phyloP scores from a whole-genome alignment of 2,329 filamentous ascomycete species.

The Nigrospora oryzae region DNA sequence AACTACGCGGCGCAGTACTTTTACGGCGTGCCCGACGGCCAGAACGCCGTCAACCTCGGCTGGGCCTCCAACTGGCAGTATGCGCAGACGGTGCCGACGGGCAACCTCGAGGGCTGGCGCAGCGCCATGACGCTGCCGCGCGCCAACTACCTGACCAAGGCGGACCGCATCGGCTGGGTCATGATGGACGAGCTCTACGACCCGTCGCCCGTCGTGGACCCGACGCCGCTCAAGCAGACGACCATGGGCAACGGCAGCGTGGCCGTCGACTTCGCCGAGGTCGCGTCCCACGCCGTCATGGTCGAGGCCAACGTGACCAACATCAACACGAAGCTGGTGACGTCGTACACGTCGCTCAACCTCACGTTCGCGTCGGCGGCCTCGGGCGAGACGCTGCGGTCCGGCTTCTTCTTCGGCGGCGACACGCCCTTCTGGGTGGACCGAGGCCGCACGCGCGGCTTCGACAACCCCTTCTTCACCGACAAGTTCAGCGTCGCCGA shows the following conservation, averaged over 20 bases:
- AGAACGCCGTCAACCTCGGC: slow-evolving; percentile 36
- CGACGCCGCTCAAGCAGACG: slow-evolving; percentile 29
- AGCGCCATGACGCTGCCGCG: slow-evolving; percentile 44
- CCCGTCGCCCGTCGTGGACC: slow-evolving; percentile 34
- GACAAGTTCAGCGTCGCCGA: slow-evolving; percentile 35
- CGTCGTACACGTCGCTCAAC: slow-evolving; percentile 28
- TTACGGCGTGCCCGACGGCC: slow-evolving; percentile 28
- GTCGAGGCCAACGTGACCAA: slow-evolving; percentile 40
- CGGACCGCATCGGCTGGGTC: slow-evolving; percentile 40
- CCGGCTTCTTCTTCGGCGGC: slow-evolving; percentile 39
- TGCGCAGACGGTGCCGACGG: slow-evolving; percentile 43
- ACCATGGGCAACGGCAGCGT: slow-evolving; percentile 38
- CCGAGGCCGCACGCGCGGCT: slow-evolving; percentile 37
- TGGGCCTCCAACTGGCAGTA: slow-evolving; percentile 58
- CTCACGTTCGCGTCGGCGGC: slow-evolving; percentile 42
- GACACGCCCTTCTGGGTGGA: slow-evolving; percentile 42
- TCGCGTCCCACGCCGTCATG: slow-evolving; percentile 42
- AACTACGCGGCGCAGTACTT: slow-evolving; percentile 52
- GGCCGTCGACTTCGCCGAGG: slow-evolving; percentile 38
- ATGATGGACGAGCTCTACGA: slow-evolving; percentile 42
- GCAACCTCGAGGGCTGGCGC: slow-evolving; percentile 40
- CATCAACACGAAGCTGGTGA: slow-evolving; percentile 14
- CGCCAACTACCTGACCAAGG: slow-evolving; percentile 39
- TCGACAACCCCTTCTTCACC: slow-evolving; percentile 45
- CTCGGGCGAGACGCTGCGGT: slow-evolving; percentile 37